Evolutionary conservation across 768 basidiomycete species (phyloP).

Genomic region (Phaeolepiota aurea): DNA sequence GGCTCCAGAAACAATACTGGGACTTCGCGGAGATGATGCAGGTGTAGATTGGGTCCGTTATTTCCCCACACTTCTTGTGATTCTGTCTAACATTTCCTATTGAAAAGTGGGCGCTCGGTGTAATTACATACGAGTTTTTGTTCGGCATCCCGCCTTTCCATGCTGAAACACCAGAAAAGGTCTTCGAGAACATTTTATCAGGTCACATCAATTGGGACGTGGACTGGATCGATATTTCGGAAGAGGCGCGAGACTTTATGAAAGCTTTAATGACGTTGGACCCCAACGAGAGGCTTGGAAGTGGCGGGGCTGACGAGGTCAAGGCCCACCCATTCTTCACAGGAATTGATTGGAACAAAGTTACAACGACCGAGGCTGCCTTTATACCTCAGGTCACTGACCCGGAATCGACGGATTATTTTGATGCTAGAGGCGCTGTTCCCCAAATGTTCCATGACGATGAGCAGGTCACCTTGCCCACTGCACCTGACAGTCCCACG

Average conservation of each 20-base stretch:
- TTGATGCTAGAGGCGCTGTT: constrained; percentile 91
- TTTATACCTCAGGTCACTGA: constrained; percentile 95
- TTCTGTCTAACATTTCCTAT: constrained; percentile 7
- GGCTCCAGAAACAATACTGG: constrained; percentile 92
- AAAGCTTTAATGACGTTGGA: constrained; percentile 76
- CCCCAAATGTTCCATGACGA: constrained; percentile 90
- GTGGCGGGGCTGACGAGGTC: constrained; percentile 85
- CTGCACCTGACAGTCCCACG: constrained; percentile 38
- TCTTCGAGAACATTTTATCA: constrained; percentile 97
- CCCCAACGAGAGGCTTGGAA: constrained; percentile 73
- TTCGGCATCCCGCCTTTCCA: constrained; percentile 98
- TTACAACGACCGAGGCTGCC: constrained; percentile 81
- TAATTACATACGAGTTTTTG: constrained; percentile 96
- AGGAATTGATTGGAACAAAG: constrained; percentile 89
- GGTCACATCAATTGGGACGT: constrained; percentile 95
- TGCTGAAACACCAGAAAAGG: constrained; percentile 92
- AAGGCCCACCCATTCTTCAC: constrained; percentile 87
- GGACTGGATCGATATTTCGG: constrained; percentile 80
- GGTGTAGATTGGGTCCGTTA: constrained; percentile 90
- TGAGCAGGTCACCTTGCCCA: constrained; percentile 52
- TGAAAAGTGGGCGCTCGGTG: constrained; percentile 91
- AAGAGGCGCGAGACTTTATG: constrained; percentile 88
- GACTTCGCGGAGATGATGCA: constrained; percentile 89
- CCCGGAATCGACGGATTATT: constrained; percentile 99
- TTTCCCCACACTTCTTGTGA: neutral